phyloP scores from a whole-genome alignment of 192 early-diverging fungal genomes.

The Mortierella hygrophila region DNA sequence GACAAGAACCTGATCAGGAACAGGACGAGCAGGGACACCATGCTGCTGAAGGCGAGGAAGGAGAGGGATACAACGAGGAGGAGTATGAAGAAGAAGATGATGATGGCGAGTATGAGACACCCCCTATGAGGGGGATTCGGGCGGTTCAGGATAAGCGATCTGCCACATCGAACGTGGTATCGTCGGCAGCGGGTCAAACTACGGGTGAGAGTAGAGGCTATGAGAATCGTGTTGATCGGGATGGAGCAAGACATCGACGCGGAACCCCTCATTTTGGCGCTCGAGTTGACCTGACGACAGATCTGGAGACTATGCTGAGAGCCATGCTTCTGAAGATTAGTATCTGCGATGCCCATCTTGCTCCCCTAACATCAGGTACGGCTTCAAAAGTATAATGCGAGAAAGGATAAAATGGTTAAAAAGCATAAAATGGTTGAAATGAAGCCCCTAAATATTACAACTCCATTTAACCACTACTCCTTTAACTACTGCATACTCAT shows the following conservation, averaged over 20 bases:
- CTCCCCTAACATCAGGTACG: slow-evolving; percentile 16
- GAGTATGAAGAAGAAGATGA: background rate
- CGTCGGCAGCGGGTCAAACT: background rate
- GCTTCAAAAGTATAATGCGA: background rate
- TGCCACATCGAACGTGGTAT: background rate
- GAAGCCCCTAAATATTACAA: background rate
- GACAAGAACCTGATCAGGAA: background rate
- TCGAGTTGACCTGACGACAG: slow-evolving; percentile 18
- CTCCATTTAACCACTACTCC: background rate
- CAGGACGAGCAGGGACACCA: background rate
- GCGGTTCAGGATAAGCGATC: background rate
- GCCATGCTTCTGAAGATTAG: slow-evolving; percentile 38
- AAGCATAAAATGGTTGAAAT: no score
- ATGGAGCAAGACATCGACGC: background rate
- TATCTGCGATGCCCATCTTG: slow-evolving; percentile 20
- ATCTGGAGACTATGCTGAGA: slow-evolving; percentile 30
- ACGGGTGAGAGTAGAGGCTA: background rate
- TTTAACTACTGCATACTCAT: background rate
- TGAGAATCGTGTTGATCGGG: background rate
- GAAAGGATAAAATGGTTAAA: background rate
- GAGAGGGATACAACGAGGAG: background rate
- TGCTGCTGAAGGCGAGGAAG: background rate
- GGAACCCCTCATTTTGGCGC: slow-evolving; percentile 5
- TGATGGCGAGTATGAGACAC: background rate
- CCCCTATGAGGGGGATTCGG: background rate